Evolutionary conservation across 345 rosid species (phyloP), one percentile per base, ranked within the genome.

Genomic region (Ailanthus altissimus): DNA sequence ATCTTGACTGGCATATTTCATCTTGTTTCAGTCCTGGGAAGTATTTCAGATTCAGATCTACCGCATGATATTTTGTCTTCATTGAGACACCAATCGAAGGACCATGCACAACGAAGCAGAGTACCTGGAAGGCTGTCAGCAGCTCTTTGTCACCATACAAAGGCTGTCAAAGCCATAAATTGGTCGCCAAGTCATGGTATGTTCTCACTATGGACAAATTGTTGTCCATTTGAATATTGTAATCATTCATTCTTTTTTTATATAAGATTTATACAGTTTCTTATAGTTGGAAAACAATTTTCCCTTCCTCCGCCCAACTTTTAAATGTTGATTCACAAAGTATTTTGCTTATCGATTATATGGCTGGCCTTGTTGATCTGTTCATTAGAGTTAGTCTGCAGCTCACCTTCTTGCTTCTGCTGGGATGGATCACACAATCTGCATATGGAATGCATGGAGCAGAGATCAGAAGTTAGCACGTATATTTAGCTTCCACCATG

Each of bases 331-430:
- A 32, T 53, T 61, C 18, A 18, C 18, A 15, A 75, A 20, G 49
- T 40, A 45, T 42, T 62, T 0, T 58, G 49, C 21, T 12, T 70
- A 13, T 73, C 75, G 46, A 43, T 28, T 49, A 18, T 83, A 5
- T 74, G 28, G 0, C 73, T 82, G 53, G 75, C 76, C 83, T 81
- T 79, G 80, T 84, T 87, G 81, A 86, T 80, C 75, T 84, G 84
- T 88, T 86, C 80, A 83, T 82, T 78, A 73, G 84, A 84, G 79
- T 80, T 85, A 57, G 86, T 88, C 47, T 88, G 81, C 94, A 90
- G 97, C 88, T 88, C 94, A 92, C 81, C 97, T 93, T 81, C 97
- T 93, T 84, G 97, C 97, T 80, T 93, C 97, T 77, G 93, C 93
- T 77, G 97, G 97, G 57, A 84, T 92, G 78, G 97, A 93, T 86